These are phyloP conservation scores for Tricholoma furcatifolium DNA, from an alignment of 768 basidiomycete genomes.

Conservation along the genomic window DNA sequence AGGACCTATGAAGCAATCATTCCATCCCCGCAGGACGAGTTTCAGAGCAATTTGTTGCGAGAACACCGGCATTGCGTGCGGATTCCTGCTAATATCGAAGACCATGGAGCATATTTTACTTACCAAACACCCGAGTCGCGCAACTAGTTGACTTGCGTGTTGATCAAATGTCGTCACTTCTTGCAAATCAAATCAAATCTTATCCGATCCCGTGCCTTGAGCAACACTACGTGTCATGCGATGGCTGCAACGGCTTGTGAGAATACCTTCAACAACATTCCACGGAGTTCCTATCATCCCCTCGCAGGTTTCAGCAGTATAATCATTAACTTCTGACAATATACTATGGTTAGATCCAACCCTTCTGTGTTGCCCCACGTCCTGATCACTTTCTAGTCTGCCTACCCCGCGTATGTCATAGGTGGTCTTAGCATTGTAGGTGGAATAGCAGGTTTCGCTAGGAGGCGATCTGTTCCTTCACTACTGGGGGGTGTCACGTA, in stretches of 20 bases:
- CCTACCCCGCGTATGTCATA: conserved; percentile 78
- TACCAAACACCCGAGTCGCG: too few relatives aligned
- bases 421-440: conserved; percentile 76
- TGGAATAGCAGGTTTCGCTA: conserved; percentile 68
- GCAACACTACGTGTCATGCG: conserved; percentile 3
- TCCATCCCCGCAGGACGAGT: not conserved
- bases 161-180: not conserved
- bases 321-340: not conserved
- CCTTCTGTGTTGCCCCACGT: not conserved
- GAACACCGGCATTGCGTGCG: too few relatives aligned
- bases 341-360: not conserved
- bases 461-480: conserved; percentile 78
- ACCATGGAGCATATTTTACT: too few relatives aligned
- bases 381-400: conserved; percentile 49
- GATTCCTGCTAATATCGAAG: too few relatives aligned
- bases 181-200: conserved; percentile 8
- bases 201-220: not conserved
- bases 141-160: not conserved
- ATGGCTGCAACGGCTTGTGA: not conserved
- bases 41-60: not conserved
- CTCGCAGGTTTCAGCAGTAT: not conserved
- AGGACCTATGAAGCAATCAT: not conserved
- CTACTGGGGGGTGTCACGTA: conserved; percentile 81
- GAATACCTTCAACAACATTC: not conserved
- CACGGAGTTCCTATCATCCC: not conserved